These are phyloP conservation scores for Talaromyces proteolyticus DNA, from an alignment of 495 filamentous ascomycete species.

Conservation along the genomic window DNA sequence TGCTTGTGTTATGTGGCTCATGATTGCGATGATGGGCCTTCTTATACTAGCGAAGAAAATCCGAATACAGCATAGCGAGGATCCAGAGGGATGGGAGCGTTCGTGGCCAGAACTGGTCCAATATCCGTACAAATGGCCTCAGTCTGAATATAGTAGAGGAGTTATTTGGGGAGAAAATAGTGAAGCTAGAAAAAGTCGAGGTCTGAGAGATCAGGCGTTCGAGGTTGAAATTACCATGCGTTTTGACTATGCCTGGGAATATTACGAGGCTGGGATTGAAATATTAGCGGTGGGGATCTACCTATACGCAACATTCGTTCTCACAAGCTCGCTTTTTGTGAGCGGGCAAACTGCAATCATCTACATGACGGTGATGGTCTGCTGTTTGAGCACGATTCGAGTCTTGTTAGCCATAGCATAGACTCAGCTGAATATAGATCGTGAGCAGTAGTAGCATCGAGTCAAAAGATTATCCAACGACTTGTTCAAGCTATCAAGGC, in stretches of 20 bases:
- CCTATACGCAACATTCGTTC: slow-evolving; percentile 1
- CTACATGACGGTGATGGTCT: slow-evolving; percentile 1
- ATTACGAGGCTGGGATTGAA: slow-evolving; percentile 1
- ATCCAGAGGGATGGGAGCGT: background rate
- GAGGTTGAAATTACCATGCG: slow-evolving; percentile 3
- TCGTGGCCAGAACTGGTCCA: background rate
- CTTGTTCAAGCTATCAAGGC: too few species aligned
- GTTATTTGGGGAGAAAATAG: too few species aligned
- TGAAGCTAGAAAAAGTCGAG: too few species aligned
- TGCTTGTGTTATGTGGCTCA: background rate
- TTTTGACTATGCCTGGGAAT: slow-evolving; percentile 1
- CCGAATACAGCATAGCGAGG: background rate
- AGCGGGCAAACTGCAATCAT: background rate
- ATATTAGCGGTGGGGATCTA: background rate
- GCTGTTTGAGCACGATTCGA: slow-evolving; percentile 1
- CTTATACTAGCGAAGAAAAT: background rate
- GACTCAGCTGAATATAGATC: too few species aligned
- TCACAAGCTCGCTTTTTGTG: slow-evolving; percentile 2
- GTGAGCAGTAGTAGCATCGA: too few species aligned
- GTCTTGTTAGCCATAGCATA: background rate
- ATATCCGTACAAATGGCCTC: background rate
- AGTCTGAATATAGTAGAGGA: too few species aligned
- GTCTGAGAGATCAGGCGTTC: too few species aligned
- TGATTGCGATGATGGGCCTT: background rate
- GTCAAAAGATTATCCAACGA: too few species aligned